Percentiles rank a stretch among this genome's conserved stretches.
Conservation (phyloP, 495 filamentous ascomycete genomes). For the Aspergillus homomorphus region DNA sequence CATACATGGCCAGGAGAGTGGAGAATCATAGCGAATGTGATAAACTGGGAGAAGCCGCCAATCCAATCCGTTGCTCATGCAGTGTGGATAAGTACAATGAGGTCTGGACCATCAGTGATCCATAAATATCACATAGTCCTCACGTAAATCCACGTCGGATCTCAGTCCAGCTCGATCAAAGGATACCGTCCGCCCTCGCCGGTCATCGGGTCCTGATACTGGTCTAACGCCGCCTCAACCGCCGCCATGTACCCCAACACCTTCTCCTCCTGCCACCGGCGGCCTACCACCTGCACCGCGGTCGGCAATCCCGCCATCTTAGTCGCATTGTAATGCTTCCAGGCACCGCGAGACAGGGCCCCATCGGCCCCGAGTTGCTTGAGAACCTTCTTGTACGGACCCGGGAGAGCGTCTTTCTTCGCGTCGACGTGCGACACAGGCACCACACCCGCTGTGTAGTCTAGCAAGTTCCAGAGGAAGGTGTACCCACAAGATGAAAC, state of each 20-base stretch:
- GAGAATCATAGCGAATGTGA: background rate
- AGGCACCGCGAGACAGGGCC: slow-evolving; percentile 76
- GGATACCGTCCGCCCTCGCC: slow-evolving; percentile 57
- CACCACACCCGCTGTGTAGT: slow-evolving; percentile 82
- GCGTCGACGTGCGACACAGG: slow-evolving; percentile 84
- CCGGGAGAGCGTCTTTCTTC: slow-evolving; percentile 60
- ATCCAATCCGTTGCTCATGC: background rate
- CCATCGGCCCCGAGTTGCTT: slow-evolving; percentile 53
- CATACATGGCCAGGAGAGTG: too few relatives aligned
- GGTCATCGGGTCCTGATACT: slow-evolving; percentile 34
- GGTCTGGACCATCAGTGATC: too few relatives aligned
- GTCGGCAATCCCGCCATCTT: slow-evolving; percentile 88
- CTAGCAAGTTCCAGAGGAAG: slow-evolving; percentile 91
- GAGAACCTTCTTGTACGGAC: slow-evolving; percentile 48
- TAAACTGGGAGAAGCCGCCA: background rate
- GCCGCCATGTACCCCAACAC: slow-evolving; percentile 80
- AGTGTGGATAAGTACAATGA: background rate
- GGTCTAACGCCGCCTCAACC: slow-evolving; percentile 69
- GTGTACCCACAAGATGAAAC: slow-evolving; percentile 92
- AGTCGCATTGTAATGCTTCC: slow-evolving; percentile 79
- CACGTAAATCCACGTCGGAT: background rate
- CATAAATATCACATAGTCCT: too few relatives aligned
- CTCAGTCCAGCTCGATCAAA: slow-evolving; percentile 57
- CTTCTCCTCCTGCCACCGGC: slow-evolving; percentile 87
- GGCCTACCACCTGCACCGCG: slow-evolving; percentile 80